These are phyloP conservation scores for Paraphaeosphaeria sporulosa DNA, from an alignment of 2,329 filamentous ascomycete genomes.

Conservation along the genomic window DNA sequence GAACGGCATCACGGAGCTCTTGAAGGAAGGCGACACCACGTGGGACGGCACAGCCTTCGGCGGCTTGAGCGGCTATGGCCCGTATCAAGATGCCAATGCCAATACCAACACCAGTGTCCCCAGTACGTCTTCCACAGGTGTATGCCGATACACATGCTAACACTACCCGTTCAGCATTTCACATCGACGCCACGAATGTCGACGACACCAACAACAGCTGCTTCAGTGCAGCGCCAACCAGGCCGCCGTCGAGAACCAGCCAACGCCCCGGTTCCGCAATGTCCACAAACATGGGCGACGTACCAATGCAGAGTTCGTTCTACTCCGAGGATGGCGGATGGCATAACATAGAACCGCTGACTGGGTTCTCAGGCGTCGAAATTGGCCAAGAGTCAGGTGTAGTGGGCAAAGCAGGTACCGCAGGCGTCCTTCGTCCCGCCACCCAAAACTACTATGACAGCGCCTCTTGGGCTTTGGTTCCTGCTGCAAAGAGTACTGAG, in stretches of 20 bases:
- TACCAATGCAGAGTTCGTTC: slow-evolving; percentile 42
- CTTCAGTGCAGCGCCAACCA: slow-evolving; percentile 45
- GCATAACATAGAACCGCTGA: slow-evolving; percentile 15
- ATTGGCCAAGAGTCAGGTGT: slow-evolving; percentile 63
- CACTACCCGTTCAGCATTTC: slow-evolving; percentile 36
- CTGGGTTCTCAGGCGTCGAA: slow-evolving; percentile 37
- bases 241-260: slow-evolving; percentile 46
- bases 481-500: slow-evolving; percentile 58
- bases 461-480: slow-evolving; percentile 63
- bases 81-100: slow-evolving; percentile 25
- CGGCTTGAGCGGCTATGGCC: slow-evolving; percentile 37
- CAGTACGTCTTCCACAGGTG: slow-evolving; percentile 30
- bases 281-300: slow-evolving; percentile 41
- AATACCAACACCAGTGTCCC: slow-evolving; percentile 29
- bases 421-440: slow-evolving; percentile 60
- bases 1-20: slow-evolving; percentile 26
- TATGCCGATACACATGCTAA: slow-evolving; percentile 24
- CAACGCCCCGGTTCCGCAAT: slow-evolving; percentile 38
- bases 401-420: slow-evolving; percentile 48
- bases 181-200: slow-evolving; percentile 39
- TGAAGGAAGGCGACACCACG: slow-evolving; percentile 29
- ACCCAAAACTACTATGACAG: slow-evolving; percentile 63
- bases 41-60: slow-evolving; percentile 44
- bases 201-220: slow-evolving; percentile 42
- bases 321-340: slow-evolving; percentile 4